A percentile compares a stretch with the other conserved stretches of the same genome.
phyloP scores from a whole-genome alignment of 2,329 filamentous ascomycete genomes.

The Trichoderma sp. region DNA sequence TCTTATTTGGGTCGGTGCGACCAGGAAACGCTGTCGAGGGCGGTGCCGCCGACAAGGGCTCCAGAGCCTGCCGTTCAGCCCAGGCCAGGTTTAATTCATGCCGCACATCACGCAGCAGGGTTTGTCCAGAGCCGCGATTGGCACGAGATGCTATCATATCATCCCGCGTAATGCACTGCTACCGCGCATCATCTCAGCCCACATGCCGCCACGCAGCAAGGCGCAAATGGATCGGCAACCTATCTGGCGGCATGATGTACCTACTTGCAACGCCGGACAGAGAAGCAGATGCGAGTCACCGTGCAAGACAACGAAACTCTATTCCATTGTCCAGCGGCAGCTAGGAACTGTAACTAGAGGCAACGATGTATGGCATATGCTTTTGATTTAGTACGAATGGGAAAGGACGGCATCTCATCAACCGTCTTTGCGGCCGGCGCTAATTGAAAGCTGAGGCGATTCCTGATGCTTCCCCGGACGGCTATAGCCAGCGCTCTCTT shows the following conservation, averaged over 20 bases:
- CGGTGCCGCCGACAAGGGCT: constrained; percentile 6
- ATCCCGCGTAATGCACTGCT: neutral
- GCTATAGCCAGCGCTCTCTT: constrained; percentile 10
- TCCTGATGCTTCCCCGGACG: constrained; percentile 20
- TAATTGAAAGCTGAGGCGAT: neutral
- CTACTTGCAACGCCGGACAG: neutral
- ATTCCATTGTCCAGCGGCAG: neutral
- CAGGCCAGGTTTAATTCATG: neutral
- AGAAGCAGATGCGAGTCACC: neutral
- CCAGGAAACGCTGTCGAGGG: constrained; percentile 9
- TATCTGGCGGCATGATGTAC: constrained; percentile 13
- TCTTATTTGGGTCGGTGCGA: constrained; percentile 11
- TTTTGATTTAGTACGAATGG: neutral
- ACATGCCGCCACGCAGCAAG: constrained; percentile 17
- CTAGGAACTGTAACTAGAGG: neutral
- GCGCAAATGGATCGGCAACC: constrained; percentile 27
- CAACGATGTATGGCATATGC: neutral
- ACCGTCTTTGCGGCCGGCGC: neutral
- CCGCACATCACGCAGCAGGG: constrained; percentile 17
- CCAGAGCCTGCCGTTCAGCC: neutral
- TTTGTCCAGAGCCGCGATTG: constrained; percentile 13
- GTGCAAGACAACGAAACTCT: neutral
- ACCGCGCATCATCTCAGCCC: constrained; percentile 2
- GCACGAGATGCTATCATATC: neutral
- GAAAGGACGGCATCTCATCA: neutral